Evolutionary conservation across 352 stramenopile species (phyloP), one percentile per base, ranked within the genome.

Genomic region (Phytophthora capsici): DNA sequence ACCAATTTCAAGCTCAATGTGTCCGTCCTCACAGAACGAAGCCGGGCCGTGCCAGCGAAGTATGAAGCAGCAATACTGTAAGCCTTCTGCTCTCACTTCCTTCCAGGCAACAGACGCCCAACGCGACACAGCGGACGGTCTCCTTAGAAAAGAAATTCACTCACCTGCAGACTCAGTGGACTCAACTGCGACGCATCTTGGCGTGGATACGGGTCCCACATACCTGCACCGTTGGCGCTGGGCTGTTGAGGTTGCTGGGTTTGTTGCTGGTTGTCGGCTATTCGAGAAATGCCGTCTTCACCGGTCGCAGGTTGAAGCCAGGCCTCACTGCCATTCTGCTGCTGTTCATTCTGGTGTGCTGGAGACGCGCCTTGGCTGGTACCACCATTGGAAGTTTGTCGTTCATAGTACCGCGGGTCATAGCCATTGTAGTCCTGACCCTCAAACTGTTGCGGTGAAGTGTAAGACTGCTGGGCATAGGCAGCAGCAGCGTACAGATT

Each of bases 81-180:
- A 51, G 53, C 32, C 36, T 25, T 34, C 37, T 41, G n/a, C 48
- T 54, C 46, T 63, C 22, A 26, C 50, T 56, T 57, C 66, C 45
- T 46, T 48, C 41, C 52, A 41, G 32, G 34, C 53, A 60, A 41
- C 37, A 61, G 38, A 62, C 44, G 52, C 36, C 63, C 36, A 49
- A 63, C 52, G 37, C 43, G 13, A 59, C 38, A 13, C 49, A 14
- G 65, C 38, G 17, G 28, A 8, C 34, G 34, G 32, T 22, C 43
- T 58, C 63, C 49, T 71, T 76, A 78, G 57, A 78, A 81, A 55
- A 81, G 58, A 69, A 81, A 81, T 63, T 78, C 69, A 77, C 73
- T 81, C 69, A 81, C 73, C 73, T 81, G 73, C 59, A 81, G 69
- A 66, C 73, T 78, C 59, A 81, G 48, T 38, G 73, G 73, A 52